phyloP scores from a whole-genome alignment of 441 rosid genomes.

The Populus hybrid region DNA sequence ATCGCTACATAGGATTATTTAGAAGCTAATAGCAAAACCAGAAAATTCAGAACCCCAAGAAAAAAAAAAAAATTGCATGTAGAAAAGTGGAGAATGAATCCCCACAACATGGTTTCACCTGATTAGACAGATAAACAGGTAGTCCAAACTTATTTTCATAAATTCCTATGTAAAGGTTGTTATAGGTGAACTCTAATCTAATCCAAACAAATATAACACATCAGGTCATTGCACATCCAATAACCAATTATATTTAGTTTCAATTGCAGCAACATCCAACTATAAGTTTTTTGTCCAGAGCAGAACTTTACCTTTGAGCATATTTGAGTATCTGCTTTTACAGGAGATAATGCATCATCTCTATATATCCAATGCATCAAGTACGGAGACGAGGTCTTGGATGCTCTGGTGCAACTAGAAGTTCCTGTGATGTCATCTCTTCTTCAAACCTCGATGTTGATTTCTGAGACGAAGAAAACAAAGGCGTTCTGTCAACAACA shows the following conservation, averaged over 20 bases:
- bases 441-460: slow-evolving; percentile 41
- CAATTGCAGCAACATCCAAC: not conserved
- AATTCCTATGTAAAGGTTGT: not conserved
- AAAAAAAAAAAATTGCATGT: not conserved
- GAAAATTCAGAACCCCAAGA: not conserved
- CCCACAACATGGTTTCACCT: not conserved
- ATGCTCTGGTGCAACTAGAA: slow-evolving; percentile 52
- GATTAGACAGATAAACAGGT: no score
- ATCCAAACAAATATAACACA: not conserved
- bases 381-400: slow-evolving; percentile 91
- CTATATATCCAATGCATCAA: slow-evolving; percentile 49
- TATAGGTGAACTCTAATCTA: not conserved
- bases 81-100: not conserved
- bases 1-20: not conserved
- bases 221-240: not conserved
- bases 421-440: slow-evolving; percentile 44
- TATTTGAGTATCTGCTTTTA: slow-evolving; percentile 40
- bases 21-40: slow-evolving; percentile 2
- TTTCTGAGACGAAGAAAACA: slow-evolving; percentile 33
- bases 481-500: slow-evolving; percentile 19
- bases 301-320: slow-evolving; percentile 38
- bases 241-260: not conserved
- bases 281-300: not conserved
- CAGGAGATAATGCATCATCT: slow-evolving; percentile 57
- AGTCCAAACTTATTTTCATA: not conserved